Conservation (phyloP, 2,329 filamentous ascomycete species). For the Fusarium sp. region DNA sequence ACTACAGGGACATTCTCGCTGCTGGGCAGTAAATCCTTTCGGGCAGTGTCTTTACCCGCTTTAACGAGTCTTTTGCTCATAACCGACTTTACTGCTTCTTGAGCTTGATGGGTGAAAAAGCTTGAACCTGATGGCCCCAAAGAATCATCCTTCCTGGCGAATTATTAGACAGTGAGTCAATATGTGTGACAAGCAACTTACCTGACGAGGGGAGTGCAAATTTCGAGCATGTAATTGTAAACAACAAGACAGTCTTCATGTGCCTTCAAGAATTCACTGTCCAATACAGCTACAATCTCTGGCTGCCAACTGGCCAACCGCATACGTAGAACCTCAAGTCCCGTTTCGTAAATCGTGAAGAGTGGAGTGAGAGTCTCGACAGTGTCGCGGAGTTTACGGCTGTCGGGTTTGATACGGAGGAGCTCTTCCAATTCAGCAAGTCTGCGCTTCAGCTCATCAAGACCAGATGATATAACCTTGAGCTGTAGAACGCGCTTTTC, state of each 20-base stretch:
- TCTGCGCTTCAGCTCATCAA: neutral
- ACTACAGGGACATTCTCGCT: neutral
- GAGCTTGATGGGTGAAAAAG: neutral
- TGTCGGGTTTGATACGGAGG: neutral
- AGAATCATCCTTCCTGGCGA: neutral
- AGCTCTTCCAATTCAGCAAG: neutral
- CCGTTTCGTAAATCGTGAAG: neutral
- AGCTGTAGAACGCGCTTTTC: neutral
- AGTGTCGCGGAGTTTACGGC: neutral
- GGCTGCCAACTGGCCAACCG: neutral
- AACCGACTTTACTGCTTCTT: neutral
- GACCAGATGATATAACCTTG: neutral
- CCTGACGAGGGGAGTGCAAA: neutral
- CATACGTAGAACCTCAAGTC: neutral
- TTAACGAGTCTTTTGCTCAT: neutral
- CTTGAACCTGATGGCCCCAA: neutral
- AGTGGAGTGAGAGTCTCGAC: neutral
- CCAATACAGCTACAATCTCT: too few species aligned
- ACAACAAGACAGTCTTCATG: neutral
- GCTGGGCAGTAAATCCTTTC: fast-evolving
- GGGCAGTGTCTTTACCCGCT: neutral
- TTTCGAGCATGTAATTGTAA: neutral
- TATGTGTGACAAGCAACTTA: neutral
- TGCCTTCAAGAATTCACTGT: neutral
- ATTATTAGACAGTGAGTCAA: neutral